Base-by-base conservation (phyloP, 805 yeast species). In the Suhomyces canberraensis region DNA sequence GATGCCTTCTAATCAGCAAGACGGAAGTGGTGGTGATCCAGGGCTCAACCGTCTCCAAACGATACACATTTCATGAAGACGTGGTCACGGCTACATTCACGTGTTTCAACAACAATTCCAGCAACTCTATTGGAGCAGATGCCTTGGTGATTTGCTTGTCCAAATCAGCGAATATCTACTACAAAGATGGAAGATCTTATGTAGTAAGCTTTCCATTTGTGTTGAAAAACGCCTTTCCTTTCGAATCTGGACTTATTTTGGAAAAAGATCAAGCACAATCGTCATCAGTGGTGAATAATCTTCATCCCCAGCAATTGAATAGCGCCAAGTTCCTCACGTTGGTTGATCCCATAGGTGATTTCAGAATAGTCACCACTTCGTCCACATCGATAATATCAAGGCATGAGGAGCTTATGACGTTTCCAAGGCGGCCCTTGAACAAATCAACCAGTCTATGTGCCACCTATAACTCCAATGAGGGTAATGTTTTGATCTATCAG, bases 311-410 rank as follows among this genome's bases (percentile, higher is more conserved):
- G 20, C 61, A 48, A 32, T 41, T 60, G 16, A 54, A 42, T 37
- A 43, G 55, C 29, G 67, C 60, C 26, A 52, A 64, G 35, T 83
- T 85, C 46, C 66, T 87, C 36, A 79, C 95, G 0, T 54, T 88
- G 40, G 70, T 79, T 1, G 95, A 86, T 52, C 91, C 95, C 1
- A 61, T 83, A 42, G 75, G 78, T 2, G 93, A 86, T 3, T 70
- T 85, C 39, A 88, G 95, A 2, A 64, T 78, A 4, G 74, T 88
- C 4, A 78, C 79, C 1, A 79, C 91, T 0, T 78, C 88, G 0
- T 78, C 89, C 2, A 79, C 84, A 0, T 75, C 87, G 0, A 74
- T 78, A 2, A 75, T 85, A 19, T 70, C 84, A 0, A 56, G 75
- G 2, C 61, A 66, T 32, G 93, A 84, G 50, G 72, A 69, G 35